Evolutionary conservation across 495 filamentous ascomycete genomes (phyloP).

Genomic region (Hyaloscypha variabilis): DNA sequence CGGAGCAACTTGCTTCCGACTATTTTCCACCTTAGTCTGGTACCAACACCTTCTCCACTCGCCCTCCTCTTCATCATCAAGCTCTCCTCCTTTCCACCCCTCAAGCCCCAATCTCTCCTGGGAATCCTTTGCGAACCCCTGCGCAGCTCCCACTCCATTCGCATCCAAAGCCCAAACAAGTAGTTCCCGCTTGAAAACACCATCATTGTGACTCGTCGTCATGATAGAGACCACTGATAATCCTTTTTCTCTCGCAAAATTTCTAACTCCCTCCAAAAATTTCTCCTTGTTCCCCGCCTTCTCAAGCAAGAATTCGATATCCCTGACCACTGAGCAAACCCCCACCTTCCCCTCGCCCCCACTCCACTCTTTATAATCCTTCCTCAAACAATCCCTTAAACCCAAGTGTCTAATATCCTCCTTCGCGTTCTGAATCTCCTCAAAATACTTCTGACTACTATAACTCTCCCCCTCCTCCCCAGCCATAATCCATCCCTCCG

Average conservation of each 20-base stretch:
- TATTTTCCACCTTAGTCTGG: constrained; percentile 68
- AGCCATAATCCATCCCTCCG: constrained; percentile 49
- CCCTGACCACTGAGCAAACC: constrained; percentile 72
- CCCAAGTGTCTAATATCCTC: constrained; percentile 67
- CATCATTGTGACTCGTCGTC: constrained; percentile 61
- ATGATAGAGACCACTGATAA: constrained; percentile 75
- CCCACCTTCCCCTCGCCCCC: constrained; percentile 64
- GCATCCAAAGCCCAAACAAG: constrained; percentile 64
- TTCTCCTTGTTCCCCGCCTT: constrained; percentile 53
- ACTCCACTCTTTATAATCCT: constrained; percentile 92
- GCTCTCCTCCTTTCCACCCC: constrained; percentile 46
- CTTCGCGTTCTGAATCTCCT: constrained; percentile 67
- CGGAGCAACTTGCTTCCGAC: constrained; percentile 89
- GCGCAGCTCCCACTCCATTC: constrained; percentile 45
- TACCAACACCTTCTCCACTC: constrained; percentile 61
- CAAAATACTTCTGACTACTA: constrained; percentile 62
- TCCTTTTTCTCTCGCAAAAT: constrained; percentile 58
- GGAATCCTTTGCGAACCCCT: constrained; percentile 53
- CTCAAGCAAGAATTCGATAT: constrained; percentile 61
- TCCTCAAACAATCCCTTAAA: constrained; percentile 75
- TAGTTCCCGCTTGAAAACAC: constrained; percentile 71
- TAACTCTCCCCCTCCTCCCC: constrained; percentile 42
- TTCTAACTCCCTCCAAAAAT: constrained; percentile 49
- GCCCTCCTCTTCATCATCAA: constrained; percentile 46
- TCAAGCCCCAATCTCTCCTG: constrained; percentile 57